A percentile compares a stretch with the other conserved stretches of the same genome.
Conservation (phyloP, 2,329 filamentous ascomycete species). For the Xylariaceae sp. region DNA sequence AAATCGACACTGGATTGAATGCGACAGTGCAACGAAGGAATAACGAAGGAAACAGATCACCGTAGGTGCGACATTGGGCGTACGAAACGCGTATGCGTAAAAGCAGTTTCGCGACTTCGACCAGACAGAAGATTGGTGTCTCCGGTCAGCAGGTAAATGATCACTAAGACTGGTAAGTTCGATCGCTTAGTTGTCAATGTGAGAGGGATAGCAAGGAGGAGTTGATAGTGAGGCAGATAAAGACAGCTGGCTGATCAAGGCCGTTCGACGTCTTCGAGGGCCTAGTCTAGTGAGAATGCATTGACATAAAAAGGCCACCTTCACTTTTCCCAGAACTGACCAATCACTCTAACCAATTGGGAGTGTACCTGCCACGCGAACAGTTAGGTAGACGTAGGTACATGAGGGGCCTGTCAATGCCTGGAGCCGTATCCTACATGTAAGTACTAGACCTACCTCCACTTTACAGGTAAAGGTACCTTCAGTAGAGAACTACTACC, state of each 20-base stretch:
- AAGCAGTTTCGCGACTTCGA: slow-evolving; percentile 10
- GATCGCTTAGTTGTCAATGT: slow-evolving; percentile 1
- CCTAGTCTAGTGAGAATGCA: slow-evolving; percentile 10
- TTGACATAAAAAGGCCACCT: slow-evolving; percentile 37
- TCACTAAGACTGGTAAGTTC: background rate
- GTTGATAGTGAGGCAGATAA: slow-evolving; percentile 6
- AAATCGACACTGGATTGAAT: background rate
- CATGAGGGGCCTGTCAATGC: too few species aligned
- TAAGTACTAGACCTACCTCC: too few species aligned
- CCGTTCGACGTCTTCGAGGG: slow-evolving; percentile 13
- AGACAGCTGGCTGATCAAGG: slow-evolving; percentile 25
- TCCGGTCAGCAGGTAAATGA: background rate
- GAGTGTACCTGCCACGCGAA: slow-evolving; percentile 9
- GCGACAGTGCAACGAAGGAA: slow-evolving; percentile 6
- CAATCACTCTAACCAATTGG: slow-evolving; percentile 28
- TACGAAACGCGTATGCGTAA: slow-evolving; percentile 8
- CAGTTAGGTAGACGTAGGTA: background rate
- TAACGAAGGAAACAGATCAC: slow-evolving; percentile 25
- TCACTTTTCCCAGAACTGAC: slow-evolving; percentile 32
- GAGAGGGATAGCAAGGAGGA: background rate
- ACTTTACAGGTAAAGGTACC: too few species aligned
- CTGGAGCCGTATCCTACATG: too few species aligned
- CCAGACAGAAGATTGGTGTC: slow-evolving; percentile 2
- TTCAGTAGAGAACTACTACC: too few species aligned
- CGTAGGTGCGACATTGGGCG: slow-evolving; percentile 36